phyloP scores from a whole-genome alignment of 345 rosid species.

The Linum usitatissimum region DNA sequence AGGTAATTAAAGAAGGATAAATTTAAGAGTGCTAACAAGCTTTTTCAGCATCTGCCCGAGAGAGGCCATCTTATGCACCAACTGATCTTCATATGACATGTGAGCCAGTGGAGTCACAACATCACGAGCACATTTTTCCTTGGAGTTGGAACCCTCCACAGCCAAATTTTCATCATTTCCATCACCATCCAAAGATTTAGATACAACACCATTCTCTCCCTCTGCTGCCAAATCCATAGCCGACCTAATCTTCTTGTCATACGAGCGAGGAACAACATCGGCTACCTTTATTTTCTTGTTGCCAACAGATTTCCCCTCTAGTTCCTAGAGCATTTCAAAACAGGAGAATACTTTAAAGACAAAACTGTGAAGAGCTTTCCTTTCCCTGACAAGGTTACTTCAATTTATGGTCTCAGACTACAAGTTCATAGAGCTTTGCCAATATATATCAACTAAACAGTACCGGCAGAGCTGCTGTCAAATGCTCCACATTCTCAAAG shows the following conservation, averaged over 20 bases:
- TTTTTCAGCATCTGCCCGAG: conserved; percentile 62
- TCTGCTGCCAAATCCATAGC: conserved; percentile 24
- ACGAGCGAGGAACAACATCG: conserved; percentile 58
- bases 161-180: conserved; percentile 23
- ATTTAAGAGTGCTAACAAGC: conserved; percentile 40
- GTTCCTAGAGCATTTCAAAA: conserved; percentile 32
- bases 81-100: conserved; percentile 58
- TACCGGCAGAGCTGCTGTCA: conserved; percentile 56
- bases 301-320: conserved; percentile 56
- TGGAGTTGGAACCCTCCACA: conserved; percentile 20
- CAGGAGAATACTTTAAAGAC: neutral
- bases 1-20: conserved; percentile 1
- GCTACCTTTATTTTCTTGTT: conserved; percentile 62
- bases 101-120: conserved; percentile 83
- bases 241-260: conserved; percentile 43
- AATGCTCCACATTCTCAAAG: conserved; percentile 55
- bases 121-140: conserved; percentile 54
- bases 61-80: conserved; percentile 47
- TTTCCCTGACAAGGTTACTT: too few relatives aligned
- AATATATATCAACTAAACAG: neutral
- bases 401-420: neutral
- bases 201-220: conserved; percentile 19
- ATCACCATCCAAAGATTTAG: conserved; percentile 17
- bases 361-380: conserved; percentile 4
- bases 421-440: neutral